Base-by-base conservation (phyloP, 306 rosid genomes). In the Cicer pinnatifidum region DNA sequence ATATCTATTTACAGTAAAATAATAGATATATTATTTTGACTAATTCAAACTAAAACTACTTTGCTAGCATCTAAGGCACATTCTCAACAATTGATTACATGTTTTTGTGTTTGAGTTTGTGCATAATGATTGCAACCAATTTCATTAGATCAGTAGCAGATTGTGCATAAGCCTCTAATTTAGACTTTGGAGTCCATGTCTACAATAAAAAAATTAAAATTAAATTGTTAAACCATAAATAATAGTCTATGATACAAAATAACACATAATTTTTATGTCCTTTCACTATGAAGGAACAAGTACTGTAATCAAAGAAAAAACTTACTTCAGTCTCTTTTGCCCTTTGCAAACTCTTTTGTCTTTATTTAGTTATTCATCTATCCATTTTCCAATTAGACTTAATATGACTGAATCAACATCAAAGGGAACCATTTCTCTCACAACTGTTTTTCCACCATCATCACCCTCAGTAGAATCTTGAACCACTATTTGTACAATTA, bases 141-240 rank as follows among this genome's bases (percentile, higher is more conserved):
- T 73, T 81, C 81, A 87, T 86, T 16, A 94, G 71, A 89, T 88
- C 98, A 50, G 69, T 78, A 35, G 85, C 97, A 20, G 97, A 94
- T 64, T 84, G 92, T n/a, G 96, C 95, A 72, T 87, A 79, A 3
- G 88, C 87, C 69, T 91, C 98, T 0, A 88, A 51, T 82, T 91
- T 94, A 45, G 95, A 94, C 83, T 87, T 94, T 40, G 96, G 90
- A 82, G 83, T 94, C 98, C 98, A 94, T 52, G 96, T 88, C 98
- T 93, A 77, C 83, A 43, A 59, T 59, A n/a, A 63, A 50, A 50
- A 44, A 6, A 11, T 5, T 28, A 20, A 11, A 13, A 10, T 16
- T 23, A 23, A 2, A 2, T 23, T 23, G 28, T 23, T 23, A 23
- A 23, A 23, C 28, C 28, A 23, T 73, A n/a, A 57, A 7, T 39